A percentile compares a stretch with the other conserved stretches of the same genome.
Evolutionary conservation across 2,329 filamentous ascomycete genomes (phyloP).

Genomic region (Diaporthe longicolla): DNA sequence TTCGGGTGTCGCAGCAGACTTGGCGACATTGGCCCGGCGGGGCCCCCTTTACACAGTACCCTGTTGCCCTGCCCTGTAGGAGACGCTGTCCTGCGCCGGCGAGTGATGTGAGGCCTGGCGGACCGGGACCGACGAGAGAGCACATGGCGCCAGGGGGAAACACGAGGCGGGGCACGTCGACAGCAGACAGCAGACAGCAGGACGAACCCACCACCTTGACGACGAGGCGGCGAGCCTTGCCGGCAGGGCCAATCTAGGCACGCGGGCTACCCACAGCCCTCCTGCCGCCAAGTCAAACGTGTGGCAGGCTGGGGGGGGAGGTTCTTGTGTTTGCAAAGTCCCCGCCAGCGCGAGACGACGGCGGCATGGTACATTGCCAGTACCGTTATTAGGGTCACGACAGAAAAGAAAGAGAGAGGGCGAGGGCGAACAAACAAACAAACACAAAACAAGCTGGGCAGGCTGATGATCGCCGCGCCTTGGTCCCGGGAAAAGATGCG

Average conservation of each 20-base stretch:
- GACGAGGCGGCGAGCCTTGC: constrained; percentile 2
- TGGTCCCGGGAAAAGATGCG: background rate
- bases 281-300: constrained; percentile 39
- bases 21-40: constrained; percentile 34
- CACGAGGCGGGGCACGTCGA: constrained; percentile 12
- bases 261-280: constrained; percentile 16
- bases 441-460: constrained; percentile 3
- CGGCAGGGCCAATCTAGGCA: too few species aligned
- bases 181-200: background rate
- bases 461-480: background rate
- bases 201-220: background rate
- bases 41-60: background rate
- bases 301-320: constrained; percentile 22
- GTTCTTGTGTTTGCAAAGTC: background rate
- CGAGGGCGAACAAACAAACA: background rate
- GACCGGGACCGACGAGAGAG: background rate
- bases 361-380: background rate
- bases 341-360: constrained; percentile 4
- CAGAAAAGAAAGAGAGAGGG: background rate
- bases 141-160: constrained; percentile 19
- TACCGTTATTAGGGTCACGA: background rate
- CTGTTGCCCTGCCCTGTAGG: too few species aligned
- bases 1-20: constrained; percentile 36
- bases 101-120: background rate
- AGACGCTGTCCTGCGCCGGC: background rate